Conservation (phyloP, 2,329 filamentous ascomycete species). For the Talaromyces pinophilus region DNA sequence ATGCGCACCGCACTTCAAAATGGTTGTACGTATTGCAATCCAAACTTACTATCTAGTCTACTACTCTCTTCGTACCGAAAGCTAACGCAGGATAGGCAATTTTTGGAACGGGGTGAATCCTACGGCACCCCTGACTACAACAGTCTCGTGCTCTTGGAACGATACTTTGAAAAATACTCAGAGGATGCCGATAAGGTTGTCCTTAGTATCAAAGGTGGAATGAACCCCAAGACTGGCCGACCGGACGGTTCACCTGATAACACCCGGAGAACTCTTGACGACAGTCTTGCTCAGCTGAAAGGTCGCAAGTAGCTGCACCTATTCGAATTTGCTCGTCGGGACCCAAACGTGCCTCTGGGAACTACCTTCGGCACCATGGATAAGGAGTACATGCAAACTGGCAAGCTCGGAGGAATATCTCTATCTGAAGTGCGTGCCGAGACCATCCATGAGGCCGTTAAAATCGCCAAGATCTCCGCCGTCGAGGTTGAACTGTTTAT, state of each 20-base stretch:
- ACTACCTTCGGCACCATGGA: slow-evolving; percentile 44
- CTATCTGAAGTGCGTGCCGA: slow-evolving; percentile 48
- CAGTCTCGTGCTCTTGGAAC: slow-evolving; percentile 59
- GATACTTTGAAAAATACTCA: slow-evolving; percentile 65
- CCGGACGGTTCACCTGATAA: slow-evolving; percentile 46
- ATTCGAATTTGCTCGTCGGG: slow-evolving; percentile 61
- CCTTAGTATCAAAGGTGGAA: background rate
- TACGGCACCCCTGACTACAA: slow-evolving; percentile 63
- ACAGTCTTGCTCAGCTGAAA: slow-evolving; percentile 51
- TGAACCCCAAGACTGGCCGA: background rate
- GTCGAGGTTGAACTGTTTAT: background rate
- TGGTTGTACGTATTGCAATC: background rate
- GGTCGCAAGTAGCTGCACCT: slow-evolving; percentile 54
- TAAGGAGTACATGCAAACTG: slow-evolving; percentile 40
- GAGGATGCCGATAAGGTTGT: slow-evolving; percentile 56
- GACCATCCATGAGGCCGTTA: slow-evolving; percentile 39
- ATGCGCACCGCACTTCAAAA: slow-evolving; percentile 15
- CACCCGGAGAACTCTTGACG: slow-evolving; percentile 60
- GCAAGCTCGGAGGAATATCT: slow-evolving; percentile 43
- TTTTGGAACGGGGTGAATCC: slow-evolving; percentile 18
- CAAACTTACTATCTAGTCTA: background rate
- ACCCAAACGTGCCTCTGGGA: slow-evolving; percentile 47
- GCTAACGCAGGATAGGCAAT: background rate
- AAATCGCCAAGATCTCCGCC: slow-evolving; percentile 6
- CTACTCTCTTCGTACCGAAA: background rate